phyloP scores from a whole-genome alignment of 2,329 filamentous ascomycete species.

The Didymella arachidicola region DNA sequence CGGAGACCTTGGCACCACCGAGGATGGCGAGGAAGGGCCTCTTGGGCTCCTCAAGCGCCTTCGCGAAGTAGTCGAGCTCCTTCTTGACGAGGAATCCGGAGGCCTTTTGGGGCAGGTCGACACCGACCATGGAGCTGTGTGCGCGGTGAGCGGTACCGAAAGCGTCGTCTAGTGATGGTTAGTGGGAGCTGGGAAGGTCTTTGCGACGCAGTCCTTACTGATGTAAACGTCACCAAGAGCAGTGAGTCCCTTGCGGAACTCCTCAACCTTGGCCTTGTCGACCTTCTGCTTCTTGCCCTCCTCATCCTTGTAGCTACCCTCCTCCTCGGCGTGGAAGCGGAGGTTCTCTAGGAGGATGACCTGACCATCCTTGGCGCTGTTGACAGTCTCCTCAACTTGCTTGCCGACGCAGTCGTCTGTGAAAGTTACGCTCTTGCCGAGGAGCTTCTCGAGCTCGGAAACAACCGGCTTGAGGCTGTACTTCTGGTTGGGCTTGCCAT shows the following conservation, averaged over 20 bases:
- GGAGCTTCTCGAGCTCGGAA: constrained; percentile 87
- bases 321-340: constrained; percentile 97
- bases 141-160: constrained; percentile 98
- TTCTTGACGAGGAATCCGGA: constrained; percentile 99
- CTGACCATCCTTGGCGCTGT: constrained; percentile 79
- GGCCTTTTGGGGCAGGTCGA: constrained; percentile 94
- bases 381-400: constrained; percentile 88
- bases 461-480: constrained; percentile 95
- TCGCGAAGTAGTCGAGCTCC: constrained; percentile 98
- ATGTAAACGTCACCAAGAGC: constrained; percentile 94
- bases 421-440: constrained; percentile 85
- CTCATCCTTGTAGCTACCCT: constrained; percentile 92
- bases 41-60: constrained; percentile 91
- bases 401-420: constrained; percentile 89
- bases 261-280: constrained; percentile 87
- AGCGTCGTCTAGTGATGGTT: constrained; percentile 75
- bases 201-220: constrained; percentile 66
- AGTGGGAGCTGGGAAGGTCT: constrained; percentile 26
- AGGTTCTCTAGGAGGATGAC: constrained; percentile 96
- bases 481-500: constrained; percentile 88
- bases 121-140: constrained; percentile 98
- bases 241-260: constrained; percentile 95
- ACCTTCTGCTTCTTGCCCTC: constrained; percentile 98
- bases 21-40: constrained; percentile 98
- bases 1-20: constrained; percentile 96